Evolutionary conservation across 2,329 filamentous ascomycete genomes (phyloP).

Genomic region (Colletotrichum gloeosporioides): DNA sequence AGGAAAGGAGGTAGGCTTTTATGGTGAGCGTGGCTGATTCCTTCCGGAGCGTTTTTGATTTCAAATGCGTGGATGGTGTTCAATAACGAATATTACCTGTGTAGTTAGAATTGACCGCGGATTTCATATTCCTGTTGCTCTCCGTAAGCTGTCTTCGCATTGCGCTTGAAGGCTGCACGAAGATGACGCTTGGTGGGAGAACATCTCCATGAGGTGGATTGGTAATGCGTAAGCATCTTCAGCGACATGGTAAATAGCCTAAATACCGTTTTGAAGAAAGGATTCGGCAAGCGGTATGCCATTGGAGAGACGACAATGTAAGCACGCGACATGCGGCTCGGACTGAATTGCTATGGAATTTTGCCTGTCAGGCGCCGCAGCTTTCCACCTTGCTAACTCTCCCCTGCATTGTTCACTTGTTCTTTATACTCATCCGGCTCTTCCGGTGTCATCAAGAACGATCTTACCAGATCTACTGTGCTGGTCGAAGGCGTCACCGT

Average conservation of each 20-base stretch:
- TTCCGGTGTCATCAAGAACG: not conserved
- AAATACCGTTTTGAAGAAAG: not conserved
- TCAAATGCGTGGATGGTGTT: not conserved
- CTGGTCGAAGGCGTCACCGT: not conserved
- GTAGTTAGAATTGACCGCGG: not conserved
- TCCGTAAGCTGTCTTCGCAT: not conserved
- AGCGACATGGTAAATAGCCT: not conserved
- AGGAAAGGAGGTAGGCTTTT: not conserved
- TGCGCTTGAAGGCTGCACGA: not conserved
- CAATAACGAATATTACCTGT: accelerated
- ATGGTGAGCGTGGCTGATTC: not conserved
- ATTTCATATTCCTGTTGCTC: not conserved
- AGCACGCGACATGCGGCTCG: not conserved
- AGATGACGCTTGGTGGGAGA: not conserved
- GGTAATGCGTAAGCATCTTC: not conserved
- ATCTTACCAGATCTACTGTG: not conserved
- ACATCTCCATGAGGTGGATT: not conserved
- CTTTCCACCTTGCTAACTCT: not conserved
- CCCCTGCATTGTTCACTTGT: not conserved
- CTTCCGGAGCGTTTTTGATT: not conserved
- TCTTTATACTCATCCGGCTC: not conserved
- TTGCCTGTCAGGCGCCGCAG: not conserved
- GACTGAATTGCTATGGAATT: not conserved
- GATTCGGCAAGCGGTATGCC: not conserved
- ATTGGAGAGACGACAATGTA: not conserved